These are phyloP conservation scores for Uronychia setigera DNA, from an alignment of 73 alveolate genomes.

Conservation along the genomic window DNA sequence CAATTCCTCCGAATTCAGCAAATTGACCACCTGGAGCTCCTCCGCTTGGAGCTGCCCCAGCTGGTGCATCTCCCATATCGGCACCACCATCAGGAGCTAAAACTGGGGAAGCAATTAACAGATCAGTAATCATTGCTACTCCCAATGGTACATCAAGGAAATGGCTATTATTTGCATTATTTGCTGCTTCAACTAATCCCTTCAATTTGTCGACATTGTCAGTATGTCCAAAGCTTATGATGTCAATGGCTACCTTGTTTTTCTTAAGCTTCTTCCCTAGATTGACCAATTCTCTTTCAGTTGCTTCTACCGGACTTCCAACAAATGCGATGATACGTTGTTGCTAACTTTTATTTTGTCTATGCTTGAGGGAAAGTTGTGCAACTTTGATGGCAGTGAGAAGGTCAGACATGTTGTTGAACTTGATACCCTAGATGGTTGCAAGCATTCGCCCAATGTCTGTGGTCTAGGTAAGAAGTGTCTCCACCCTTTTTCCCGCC, in stretches of 20 bases:
- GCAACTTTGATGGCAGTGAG: constrained; percentile 84
- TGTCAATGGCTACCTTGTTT: constrained; percentile 93
- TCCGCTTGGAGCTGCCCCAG: constrained; percentile 41
- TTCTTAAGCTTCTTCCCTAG: constrained; percentile 89
- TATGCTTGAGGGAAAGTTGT: constrained; percentile 89
- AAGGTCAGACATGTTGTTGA: constrained; percentile 82
- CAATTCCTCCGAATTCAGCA: constrained; percentile 78
- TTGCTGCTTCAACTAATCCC: constrained; percentile 71
- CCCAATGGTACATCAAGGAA: constrained; percentile 90
- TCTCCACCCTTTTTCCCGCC: constrained; percentile 94
- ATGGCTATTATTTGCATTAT: constrained; percentile 74
- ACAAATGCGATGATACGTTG: constrained; percentile 90
- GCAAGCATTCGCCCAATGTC: constrained; percentile 81
- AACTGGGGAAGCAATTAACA: constrained; percentile 74
- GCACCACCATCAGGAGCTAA: constrained; percentile 55
- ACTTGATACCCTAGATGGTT: constrained; percentile 51
- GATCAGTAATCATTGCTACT: constrained; percentile 71
- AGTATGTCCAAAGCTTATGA: constrained; percentile 87
- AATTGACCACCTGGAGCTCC: constrained; percentile 38
- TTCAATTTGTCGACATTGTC: constrained; percentile 81
- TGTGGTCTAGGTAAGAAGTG: constrained; percentile 84
- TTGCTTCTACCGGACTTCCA: constrained; percentile 88
- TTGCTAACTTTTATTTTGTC: constrained; percentile 83
- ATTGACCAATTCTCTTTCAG: constrained; percentile 65
- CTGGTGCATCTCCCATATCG: constrained; percentile 60